Evolutionary conservation across 2,329 filamentous ascomycete species (phyloP), one percentile per base, ranked within the genome.

Genomic region (Talaromyces sp.): DNA sequence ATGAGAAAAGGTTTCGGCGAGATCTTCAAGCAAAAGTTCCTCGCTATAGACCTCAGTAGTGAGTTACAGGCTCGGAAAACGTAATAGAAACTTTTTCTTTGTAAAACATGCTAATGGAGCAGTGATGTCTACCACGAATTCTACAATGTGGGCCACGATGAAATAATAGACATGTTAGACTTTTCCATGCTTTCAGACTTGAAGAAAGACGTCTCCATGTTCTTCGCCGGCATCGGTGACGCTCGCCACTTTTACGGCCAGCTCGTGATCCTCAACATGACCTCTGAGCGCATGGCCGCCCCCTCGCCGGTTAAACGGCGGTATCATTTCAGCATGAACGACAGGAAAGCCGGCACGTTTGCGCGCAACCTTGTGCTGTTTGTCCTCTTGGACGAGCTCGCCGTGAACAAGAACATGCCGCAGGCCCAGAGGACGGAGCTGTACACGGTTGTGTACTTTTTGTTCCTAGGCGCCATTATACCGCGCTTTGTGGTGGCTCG

Each of bases 231-330:
- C 18, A 18, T 63, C 47, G 59, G 62, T 5, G 62, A 63, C 23
- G 62, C 59, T 5, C 62, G 62, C 14, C 62, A 63, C 34, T 61
- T 63, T 18, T 63, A 58, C 36, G 59, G 59, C 27, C 58, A 61
- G 30, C 28, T 63, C 10, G 62, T 59, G 27, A 54, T 59, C 40
- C 58, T 61, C n/a, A 27, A 27, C 18, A 47, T 47, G 44, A 56
- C 34, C 33, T 34, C 59, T 0, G 62, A 63, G 51, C 62, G 62
- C 6, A 56, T 63, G 54, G 8, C 42, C 33, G 23, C 59, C 27
- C 40, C 55, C 23, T 27, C 47, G 3, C 54, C 44, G 12, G 34
- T 50, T 27, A 60, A 61, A 50, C 58, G 61, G n/a, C 52, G 33
- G 31, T 61, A 63, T 18, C 59, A 59, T 5, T 63, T 63, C 33